Base-by-base conservation (phyloP, 495 filamentous ascomycete genomes). In the Geoglossum glabrum region DNA sequence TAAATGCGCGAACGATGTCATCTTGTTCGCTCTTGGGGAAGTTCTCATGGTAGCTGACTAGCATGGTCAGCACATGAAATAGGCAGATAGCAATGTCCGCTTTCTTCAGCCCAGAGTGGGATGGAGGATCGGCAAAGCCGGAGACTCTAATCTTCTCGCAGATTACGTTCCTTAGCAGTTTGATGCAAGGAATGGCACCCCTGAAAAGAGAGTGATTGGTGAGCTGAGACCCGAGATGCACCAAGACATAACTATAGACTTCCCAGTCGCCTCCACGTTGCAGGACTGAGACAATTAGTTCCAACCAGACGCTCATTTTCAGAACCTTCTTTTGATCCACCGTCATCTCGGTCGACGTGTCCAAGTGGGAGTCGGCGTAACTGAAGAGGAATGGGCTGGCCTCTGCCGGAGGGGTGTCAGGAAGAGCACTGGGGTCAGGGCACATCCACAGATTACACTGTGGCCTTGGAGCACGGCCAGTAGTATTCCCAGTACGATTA, bases 211-310 rank as follows among this genome's bases (percentile, higher is more conserved):
- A 80, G 61, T 87, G 85, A 64, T 97, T 97, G 64, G 82, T 82
- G 34, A 99, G 75, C 64, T 96, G 90, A 26, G 84, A 82, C 13
- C 85, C 82, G n/a, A 95, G 70, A 66, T 95, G 86, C 13, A 85
- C 83, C 13, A 97, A 74, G 30, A 92, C 77, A 66, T 87, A 95
- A 69, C 85, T 90, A 73, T 94, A 95, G 1, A 95, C 71, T 68
- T 97, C 89, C 93, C 93, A 99, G 55, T 95, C 85, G 30, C 79
- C 79, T 50, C 83, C 85, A 43, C 84, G 73, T 61, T 86, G 81
- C 31, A 99, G 70, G 21, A 94, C 70, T 1, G 75, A 76, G 38
- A 90, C 78, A 38, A 94, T 69, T 9, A 78, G 72, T 54, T 92
- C 84, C 17, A 95, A 73, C 84, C 88, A 95, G 51, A 81, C 68